Evolutionary conservation across 1,284 basidiomycete genomes (phyloP).

Genomic region (Heliocybe sulcata): DNA sequence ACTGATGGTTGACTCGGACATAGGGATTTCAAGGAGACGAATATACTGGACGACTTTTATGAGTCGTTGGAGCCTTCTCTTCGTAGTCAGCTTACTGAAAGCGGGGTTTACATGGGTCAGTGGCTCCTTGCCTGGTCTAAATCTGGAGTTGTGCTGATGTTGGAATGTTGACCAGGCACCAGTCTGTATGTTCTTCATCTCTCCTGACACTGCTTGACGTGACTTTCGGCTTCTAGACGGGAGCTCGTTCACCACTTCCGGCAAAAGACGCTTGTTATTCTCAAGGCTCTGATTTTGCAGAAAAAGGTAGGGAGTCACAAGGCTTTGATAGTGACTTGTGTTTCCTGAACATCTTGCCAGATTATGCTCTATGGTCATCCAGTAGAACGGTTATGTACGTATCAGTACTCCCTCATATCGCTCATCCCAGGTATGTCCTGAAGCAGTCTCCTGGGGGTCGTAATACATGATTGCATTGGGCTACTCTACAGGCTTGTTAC

Average conservation of each 20-base stretch:
- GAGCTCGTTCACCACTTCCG: constrained; percentile 94
- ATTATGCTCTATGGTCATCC: constrained; percentile 98
- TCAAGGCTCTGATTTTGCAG: constrained; percentile 93
- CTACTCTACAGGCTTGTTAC: constrained; percentile 57
- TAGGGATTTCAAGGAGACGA: constrained; percentile 79
- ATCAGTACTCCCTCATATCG: constrained; percentile 92
- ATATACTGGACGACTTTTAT: constrained; percentile 82
- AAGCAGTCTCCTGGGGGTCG: background rate
- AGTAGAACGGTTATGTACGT: constrained; percentile 93
- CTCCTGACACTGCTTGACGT: constrained; percentile 6
- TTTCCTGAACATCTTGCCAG: constrained; percentile 28
- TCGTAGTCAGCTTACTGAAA: constrained; percentile 68
- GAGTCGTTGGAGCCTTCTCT: constrained; percentile 63
- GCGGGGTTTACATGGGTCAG: constrained; percentile 82
- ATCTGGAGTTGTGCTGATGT: constrained; percentile 1
- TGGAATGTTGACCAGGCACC: constrained; percentile 50
- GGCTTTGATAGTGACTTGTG: background rate
- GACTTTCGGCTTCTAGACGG: constrained; percentile 35
- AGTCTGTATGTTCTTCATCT: constrained; percentile 52
- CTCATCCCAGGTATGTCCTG: constrained; percentile 61
- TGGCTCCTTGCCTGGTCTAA: constrained; percentile 5
- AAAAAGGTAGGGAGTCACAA: constrained; percentile 52
- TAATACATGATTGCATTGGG: background rate
- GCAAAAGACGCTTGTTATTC: constrained; percentile 86
- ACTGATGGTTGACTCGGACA: background rate